Conservation (phyloP, 2,329 filamentous ascomycete species). For the Colletotrichum trifolii region DNA sequence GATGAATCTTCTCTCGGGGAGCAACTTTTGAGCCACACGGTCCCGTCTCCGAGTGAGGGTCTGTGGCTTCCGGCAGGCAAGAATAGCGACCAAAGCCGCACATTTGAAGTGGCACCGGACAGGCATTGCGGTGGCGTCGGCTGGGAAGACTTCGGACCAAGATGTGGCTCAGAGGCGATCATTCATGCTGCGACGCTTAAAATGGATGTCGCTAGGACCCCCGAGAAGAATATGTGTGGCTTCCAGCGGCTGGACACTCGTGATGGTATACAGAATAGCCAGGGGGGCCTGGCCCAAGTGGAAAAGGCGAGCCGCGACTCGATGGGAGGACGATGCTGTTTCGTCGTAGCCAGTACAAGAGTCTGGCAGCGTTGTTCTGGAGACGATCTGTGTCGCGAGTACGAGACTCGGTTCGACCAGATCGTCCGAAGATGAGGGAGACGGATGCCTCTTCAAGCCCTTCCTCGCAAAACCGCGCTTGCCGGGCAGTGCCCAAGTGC, state of each 20-base stretch:
- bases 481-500: slow-evolving; percentile 15
- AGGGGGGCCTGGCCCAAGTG: slow-evolving; percentile 14
- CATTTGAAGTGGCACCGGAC: slow-evolving; percentile 10
- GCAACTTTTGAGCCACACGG: slow-evolving; percentile 29
- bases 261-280: slow-evolving; percentile 7
- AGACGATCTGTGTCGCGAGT: slow-evolving; percentile 30
- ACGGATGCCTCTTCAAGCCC: slow-evolving; percentile 9
- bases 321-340: slow-evolving; percentile 25
- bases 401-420: slow-evolving; percentile 34
- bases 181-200: slow-evolving; percentile 29
- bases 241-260: slow-evolving; percentile 15
- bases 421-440: slow-evolving; percentile 30
- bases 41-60: slow-evolving; percentile 12
- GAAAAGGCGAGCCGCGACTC: background rate
- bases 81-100: slow-evolving; percentile 25
- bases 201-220: slow-evolving; percentile 15
- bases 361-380: slow-evolving; percentile 20
- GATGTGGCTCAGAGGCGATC: slow-evolving; percentile 36
- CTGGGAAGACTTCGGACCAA: slow-evolving; percentile 24
- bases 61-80: slow-evolving; percentile 22
- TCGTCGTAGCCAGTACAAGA: slow-evolving; percentile 31
- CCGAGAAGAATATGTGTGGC: slow-evolving; percentile 9
- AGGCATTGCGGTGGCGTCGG: slow-evolving; percentile 29
- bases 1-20: slow-evolving; percentile 4
- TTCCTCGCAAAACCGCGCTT: slow-evolving; percentile 21